These are phyloP conservation scores for Taphrina betulina DNA, from an alignment of 1,139 yeast species.

Conservation along the genomic window DNA sequence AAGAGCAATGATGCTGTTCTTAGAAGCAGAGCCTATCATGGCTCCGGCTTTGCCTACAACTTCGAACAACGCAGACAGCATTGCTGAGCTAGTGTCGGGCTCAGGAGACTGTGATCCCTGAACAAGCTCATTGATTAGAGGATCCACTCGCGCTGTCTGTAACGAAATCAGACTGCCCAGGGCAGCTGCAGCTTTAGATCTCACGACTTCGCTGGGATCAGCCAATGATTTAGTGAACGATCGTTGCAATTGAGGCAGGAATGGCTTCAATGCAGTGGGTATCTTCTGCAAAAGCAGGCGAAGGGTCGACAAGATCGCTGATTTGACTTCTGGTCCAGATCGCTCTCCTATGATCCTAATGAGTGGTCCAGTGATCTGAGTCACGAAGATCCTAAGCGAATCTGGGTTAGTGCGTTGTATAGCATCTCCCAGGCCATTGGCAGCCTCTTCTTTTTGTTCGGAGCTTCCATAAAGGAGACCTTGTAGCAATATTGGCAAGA, in stretches of 20 bases:
- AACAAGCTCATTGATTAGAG: slow-evolving; percentile 54
- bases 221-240: slow-evolving; percentile 90
- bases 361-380: slow-evolving; percentile 93
- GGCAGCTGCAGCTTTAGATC: slow-evolving; percentile 84
- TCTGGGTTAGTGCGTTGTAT: slow-evolving; percentile 83
- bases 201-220: slow-evolving; percentile 69
- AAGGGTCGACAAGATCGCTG: slow-evolving; percentile 83
- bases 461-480: slow-evolving; percentile 92
- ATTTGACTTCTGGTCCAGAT: slow-evolving; percentile 82
- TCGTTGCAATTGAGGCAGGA: slow-evolving; percentile 94
- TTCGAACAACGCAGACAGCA: slow-evolving; percentile 80
- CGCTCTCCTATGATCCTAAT: slow-evolving; percentile 98
- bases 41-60: slow-evolving; percentile 78
- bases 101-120: slow-evolving; percentile 33
- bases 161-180: slow-evolving; percentile 80
- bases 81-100: slow-evolving; percentile 64
- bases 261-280: slow-evolving; percentile 90
- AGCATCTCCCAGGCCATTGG: slow-evolving; percentile 83
- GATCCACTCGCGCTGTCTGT: slow-evolving; percentile 86
- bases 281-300: slow-evolving; percentile 74
- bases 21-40: slow-evolving; percentile 72
- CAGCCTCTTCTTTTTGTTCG: slow-evolving; percentile 81
- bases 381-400: slow-evolving; percentile 80
- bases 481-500: slow-evolving; percentile 87
- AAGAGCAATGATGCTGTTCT: slow-evolving; percentile 65